Evolutionary conservation across 148 eudicot species (phyloP), one percentile per base, ranked within the genome.

Genomic region (Pouteria glomerata): DNA sequence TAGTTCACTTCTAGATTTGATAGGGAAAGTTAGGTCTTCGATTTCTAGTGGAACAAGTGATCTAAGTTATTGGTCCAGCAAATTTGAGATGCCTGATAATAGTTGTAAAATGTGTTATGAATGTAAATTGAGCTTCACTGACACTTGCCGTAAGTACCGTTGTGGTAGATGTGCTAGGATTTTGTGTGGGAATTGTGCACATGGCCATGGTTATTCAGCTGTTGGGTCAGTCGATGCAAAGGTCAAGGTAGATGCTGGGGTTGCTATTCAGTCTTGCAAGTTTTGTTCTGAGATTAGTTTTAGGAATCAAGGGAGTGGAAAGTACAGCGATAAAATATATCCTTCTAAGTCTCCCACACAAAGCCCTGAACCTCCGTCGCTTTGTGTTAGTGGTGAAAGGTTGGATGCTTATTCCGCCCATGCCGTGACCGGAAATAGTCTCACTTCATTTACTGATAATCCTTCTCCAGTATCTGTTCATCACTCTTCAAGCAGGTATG

Each of bases 271-370:
- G 68, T 82, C 84, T 21, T 94, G 98, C 79, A 83, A 86, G 57
- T 75, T 87, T 55, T 94, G 98, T 75, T 82, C 66, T 59, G 76
- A 76, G 34, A 70, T 77, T 18, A 72, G 60, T 26, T 45, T 62
- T 37, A 47, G 71, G 67, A 74, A 66, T 11, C 82, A 84, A 77
- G 39, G 74, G 37, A 73, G 73, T 29, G 77, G 80, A 71, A 87
- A 77, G 78, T 82, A 74, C 66, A 85, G 81, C 70, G 96, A 79
- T 33, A 94, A 91, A 69, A 74, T 91, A 41, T 78, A 89, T 76
- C 98, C 98, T 41, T 81, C 91, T 26, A 91, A 89, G 61, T 89
- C 98, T 53, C 90, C 98, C 3, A 75, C 85, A 53, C 80, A 71
- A 39, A 89, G 93, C 75, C 91, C 91, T 41, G 95, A 89, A 73